Base-by-base conservation (phyloP, 371 early-diverging fungal genomes). In the Syncephalis plumigaleata region DNA sequence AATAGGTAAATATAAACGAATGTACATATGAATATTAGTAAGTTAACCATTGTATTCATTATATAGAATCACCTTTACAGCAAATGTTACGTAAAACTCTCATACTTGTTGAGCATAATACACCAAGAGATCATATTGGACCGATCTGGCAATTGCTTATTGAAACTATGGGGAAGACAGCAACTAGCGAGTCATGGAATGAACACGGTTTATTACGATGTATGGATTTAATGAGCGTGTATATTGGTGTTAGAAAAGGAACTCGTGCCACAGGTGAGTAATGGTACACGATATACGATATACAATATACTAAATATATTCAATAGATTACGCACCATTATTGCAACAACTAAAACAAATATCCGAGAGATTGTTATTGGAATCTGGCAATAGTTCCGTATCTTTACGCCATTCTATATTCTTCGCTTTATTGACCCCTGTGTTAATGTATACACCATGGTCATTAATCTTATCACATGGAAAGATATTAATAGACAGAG, bases 191-290 rank as follows among this genome's bases (percentile, higher is more conserved):
- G 11, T 11, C 31, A 31, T 31, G 4, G 11, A 31, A 31, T 31
- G 11, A 7, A 7, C 4, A 4, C 4, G 11, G 31, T 31, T 11
- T 31, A 31, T 31, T 31, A 31, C 4, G 31, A 31, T 31, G 31
- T 31, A 31, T 31, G 31, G 31, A 31, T 31, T 31, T 31, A 31
- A 7, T 31, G 11, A 31, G 60, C 18, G 58, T 74, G 42, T 63
- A 68, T 23, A 67, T 72, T 8, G 71, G 75, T 17, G 75, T 74
- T 15, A 60, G 73, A 26, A 72, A 73, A 44, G 71, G 68, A 25
- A 66, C 54, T 36, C 71, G 76, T 54, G 63, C 76, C 17, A 57
- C 67, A 50, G 70, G 73, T 72, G 64, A 11, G 20, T n/a, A 17
- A 39, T 39, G 17, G 11, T 45, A 24, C 26, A 7, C 16, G 18